phyloP scores from a whole-genome alignment of 768 basidiomycete species.

The Kwoniella europaea region DNA sequence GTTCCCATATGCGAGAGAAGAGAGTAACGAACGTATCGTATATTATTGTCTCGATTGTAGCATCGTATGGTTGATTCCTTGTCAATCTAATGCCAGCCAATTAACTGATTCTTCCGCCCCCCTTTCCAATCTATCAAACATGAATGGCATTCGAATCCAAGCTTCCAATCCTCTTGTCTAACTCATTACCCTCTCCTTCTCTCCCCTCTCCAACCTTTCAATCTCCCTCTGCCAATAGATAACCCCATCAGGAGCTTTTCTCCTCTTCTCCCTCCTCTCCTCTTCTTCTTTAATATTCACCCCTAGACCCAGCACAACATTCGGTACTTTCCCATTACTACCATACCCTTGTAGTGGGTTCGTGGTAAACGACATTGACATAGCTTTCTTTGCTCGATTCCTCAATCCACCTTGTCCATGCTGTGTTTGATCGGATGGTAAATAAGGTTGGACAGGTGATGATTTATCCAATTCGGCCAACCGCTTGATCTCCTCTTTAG shows the following conservation, averaged over 20 bases:
- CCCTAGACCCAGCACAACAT: constrained; percentile 30
- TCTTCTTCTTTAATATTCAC: constrained; percentile 49
- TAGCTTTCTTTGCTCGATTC: constrained; percentile 26
- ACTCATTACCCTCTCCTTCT: constrained; percentile 16
- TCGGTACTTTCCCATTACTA: constrained; percentile 20
- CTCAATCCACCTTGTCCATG: constrained; percentile 2
- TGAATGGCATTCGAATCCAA: too few relatives aligned
- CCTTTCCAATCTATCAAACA: too few relatives aligned
- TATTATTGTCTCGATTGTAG: too few relatives aligned
- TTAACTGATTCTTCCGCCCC: too few relatives aligned
- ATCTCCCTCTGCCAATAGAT: constrained; percentile 54
- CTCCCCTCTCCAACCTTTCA: constrained; percentile 34
- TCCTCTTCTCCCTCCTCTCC: constrained; percentile 42
- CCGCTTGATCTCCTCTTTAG: constrained; percentile 44
- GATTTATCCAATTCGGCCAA: constrained; percentile 6
- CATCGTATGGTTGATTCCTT: too few relatives aligned
- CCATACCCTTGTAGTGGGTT: background rate
- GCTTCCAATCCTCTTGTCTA: background rate
- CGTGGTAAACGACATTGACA: background rate
- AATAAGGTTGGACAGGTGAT: background rate
- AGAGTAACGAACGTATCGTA: too few relatives aligned
- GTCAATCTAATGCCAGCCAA: too few relatives aligned
- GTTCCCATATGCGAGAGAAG: too few relatives aligned
- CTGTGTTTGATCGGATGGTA: background rate
- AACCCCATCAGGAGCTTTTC: constrained; percentile 49